Percentiles rank a stretch among this genome's conserved stretches.
phyloP scores from a whole-genome alignment of 176 grass and related monocot genomes.

The Oryza longistaminata region DNA sequence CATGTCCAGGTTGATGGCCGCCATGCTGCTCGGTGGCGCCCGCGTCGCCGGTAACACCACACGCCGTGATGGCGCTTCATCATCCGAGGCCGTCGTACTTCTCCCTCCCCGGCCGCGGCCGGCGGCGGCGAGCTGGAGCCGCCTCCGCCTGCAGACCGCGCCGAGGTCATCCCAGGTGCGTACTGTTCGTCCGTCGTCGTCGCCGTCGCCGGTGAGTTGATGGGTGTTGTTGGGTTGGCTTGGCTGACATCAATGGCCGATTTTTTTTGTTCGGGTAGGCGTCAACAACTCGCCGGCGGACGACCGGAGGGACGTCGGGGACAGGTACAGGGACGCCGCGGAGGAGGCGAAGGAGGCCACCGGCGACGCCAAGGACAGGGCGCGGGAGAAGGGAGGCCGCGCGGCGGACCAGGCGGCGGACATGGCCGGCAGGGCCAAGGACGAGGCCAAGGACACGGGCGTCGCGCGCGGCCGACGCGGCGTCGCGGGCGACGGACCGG shows the following conservation, averaged over 20 bases:
- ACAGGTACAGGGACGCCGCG: slow-evolving; percentile 45
- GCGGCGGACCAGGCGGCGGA: slow-evolving; percentile 24
- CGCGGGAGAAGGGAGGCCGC: not conserved
- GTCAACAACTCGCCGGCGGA: slow-evolving; percentile 30
- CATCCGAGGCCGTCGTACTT: slow-evolving; percentile 22
- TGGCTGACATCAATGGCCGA: not conserved
- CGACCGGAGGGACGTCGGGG: slow-evolving; percentile 44
- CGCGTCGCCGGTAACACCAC: slow-evolving; percentile 32
- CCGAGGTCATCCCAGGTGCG: slow-evolving; percentile 69
- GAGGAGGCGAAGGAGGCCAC: slow-evolving; percentile 52
- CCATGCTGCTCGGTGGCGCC: slow-evolving; percentile 53
- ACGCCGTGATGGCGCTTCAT: slow-evolving; percentile 15
- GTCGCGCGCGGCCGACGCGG: not conserved
- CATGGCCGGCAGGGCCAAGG: slow-evolving; percentile 37
- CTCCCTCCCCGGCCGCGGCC: slow-evolving; percentile 29
- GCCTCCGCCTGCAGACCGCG: slow-evolving; percentile 59
- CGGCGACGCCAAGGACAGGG: slow-evolving; percentile 35
- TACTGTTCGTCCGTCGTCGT: no score
- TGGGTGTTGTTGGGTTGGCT: not conserved
- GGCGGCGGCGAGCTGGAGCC: slow-evolving; percentile 39
- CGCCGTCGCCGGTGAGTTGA: not conserved
- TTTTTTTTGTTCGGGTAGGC: slow-evolving; percentile 30
- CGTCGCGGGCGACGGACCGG: not conserved
- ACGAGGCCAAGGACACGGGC: slow-evolving; percentile 30
- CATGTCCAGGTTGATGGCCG: slow-evolving; percentile 55